Evolutionary conservation across 169 alveolate species (phyloP).

Genomic region (Plasmodium blacklocki): DNA sequence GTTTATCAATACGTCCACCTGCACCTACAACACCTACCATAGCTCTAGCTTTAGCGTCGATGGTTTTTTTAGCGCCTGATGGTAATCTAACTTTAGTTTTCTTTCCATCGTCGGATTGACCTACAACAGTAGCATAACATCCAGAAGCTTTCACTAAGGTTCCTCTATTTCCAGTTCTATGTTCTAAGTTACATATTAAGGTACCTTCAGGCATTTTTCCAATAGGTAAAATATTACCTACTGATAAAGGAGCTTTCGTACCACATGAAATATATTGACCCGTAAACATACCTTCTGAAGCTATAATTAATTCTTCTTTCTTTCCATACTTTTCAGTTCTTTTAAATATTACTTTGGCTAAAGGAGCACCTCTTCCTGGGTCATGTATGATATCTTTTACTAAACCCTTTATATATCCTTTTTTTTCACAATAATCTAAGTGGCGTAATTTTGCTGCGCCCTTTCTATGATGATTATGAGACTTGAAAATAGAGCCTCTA

Average conservation of each 20-base stretch:
- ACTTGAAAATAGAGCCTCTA: constrained; percentile 95
- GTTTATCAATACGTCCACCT: constrained; percentile 99
- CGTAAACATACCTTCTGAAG: constrained; percentile 99
- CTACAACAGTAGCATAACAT: constrained; percentile 95
- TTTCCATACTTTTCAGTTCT: constrained; percentile 97
- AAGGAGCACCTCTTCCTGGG: constrained; percentile 99
- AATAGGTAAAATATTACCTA: constrained; percentile 98
- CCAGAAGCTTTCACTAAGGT: constrained; percentile 98
- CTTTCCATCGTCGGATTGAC: constrained; percentile 97
- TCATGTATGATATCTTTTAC: constrained; percentile 98
- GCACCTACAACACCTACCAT: constrained; percentile 99
- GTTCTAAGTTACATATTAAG: constrained; percentile 96
- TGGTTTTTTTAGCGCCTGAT: constrained; percentile 97
- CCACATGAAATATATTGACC: constrained; percentile 99
- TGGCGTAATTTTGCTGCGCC: constrained; percentile 97
- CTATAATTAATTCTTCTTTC: constrained; percentile 96
- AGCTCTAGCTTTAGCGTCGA: constrained; percentile 95
- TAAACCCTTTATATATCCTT: constrained; percentile 97
- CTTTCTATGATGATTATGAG: constrained; percentile 95
- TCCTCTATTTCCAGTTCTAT: constrained; percentile 99
- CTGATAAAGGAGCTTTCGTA: constrained; percentile 94
- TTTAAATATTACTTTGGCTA: constrained; percentile 96
- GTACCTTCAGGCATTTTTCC: constrained; percentile 99
- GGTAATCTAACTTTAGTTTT: constrained; percentile 98
- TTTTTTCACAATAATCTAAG: constrained; percentile 95